Percentiles rank a stretch among this genome's conserved stretches.
These are phyloP conservation scores for Populus hybrid DNA, from an alignment of 441 rosid genomes.

Conservation along the genomic window DNA sequence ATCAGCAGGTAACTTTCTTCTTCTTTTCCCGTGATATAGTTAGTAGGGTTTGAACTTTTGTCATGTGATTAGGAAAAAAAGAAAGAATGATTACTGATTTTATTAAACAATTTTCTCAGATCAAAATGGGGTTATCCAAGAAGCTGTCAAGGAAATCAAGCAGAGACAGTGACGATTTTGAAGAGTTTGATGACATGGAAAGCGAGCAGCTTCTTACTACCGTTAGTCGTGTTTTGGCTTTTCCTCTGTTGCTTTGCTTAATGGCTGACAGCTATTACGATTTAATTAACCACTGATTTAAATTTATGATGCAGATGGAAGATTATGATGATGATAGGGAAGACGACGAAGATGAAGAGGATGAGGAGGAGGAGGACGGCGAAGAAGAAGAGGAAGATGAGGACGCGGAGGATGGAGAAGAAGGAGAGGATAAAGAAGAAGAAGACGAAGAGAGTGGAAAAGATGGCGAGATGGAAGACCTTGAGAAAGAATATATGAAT, in stretches of 20 bases:
- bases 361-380: slow-evolving; percentile 18
- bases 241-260: neutral
- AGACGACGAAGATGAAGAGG: slow-evolving; percentile 28
- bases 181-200: neutral
- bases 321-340: slow-evolving; percentile 9
- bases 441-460: slow-evolving; percentile 37
- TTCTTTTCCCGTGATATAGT: neutral
- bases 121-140: slow-evolving; percentile 1
- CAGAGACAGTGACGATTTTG: slow-evolving; percentile 4
- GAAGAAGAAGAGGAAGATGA: slow-evolving; percentile 31
- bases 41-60: neutral
- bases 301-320: slow-evolving; percentile 9
- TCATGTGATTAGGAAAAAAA: neutral
- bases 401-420: slow-evolving; percentile 24
- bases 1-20: neutral
- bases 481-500: slow-evolving; percentile 72
- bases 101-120: neutral
- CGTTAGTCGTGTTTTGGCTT: neutral
- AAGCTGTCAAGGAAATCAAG: neutral
- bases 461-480: slow-evolving; percentile 78
- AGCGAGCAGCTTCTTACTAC: neutral
- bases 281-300: neutral
- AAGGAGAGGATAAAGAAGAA: slow-evolving; percentile 18
- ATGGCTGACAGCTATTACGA: neutral
- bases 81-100: neutral